Percentiles rank a stretch among this genome's conserved stretches.
These are phyloP conservation scores for Adansonia rubrostipa DNA, from an alignment of 441 rosid genomes.

Conservation along the genomic window DNA sequence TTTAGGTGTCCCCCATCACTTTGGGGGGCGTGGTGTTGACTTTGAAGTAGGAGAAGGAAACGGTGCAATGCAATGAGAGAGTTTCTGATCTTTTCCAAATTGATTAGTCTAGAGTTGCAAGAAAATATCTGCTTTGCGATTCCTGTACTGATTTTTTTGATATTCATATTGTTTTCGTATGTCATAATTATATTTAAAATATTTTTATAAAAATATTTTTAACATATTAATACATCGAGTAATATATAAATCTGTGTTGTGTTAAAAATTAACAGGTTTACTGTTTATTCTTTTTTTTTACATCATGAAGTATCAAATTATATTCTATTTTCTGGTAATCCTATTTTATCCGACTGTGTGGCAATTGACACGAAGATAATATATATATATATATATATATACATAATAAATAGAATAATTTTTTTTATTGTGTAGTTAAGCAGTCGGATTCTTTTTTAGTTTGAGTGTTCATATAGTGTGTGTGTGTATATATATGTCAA, in stretches of 20 bases:
- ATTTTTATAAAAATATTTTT: too few species aligned
- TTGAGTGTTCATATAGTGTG: too few species aligned
- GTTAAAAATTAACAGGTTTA: too few species aligned
- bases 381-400: too few species aligned
- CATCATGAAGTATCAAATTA: background rate
- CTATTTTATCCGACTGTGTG: background rate
- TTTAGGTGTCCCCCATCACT: background rate
- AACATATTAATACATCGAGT: too few species aligned
- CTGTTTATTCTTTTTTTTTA: background rate
- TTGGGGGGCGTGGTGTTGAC: background rate
- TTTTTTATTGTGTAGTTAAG: background rate
- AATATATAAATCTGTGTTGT: too few species aligned
- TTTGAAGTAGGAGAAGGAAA: background rate
- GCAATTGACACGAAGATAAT: background rate
- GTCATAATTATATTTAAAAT: too few species aligned
- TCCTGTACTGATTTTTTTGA: too few species aligned
- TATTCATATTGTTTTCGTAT: too few species aligned
- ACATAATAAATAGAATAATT: too few species aligned
- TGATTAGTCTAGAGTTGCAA: background rate
- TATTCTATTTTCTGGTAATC: background rate
- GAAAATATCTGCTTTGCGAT: background rate
- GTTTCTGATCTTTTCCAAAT: background rate
- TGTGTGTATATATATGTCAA: too few species aligned
- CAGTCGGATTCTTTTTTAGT: too few species aligned
- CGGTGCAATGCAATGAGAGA: background rate